Conservation (phyloP, 331 rosid genomes). For the Quercus lobata region DNA sequence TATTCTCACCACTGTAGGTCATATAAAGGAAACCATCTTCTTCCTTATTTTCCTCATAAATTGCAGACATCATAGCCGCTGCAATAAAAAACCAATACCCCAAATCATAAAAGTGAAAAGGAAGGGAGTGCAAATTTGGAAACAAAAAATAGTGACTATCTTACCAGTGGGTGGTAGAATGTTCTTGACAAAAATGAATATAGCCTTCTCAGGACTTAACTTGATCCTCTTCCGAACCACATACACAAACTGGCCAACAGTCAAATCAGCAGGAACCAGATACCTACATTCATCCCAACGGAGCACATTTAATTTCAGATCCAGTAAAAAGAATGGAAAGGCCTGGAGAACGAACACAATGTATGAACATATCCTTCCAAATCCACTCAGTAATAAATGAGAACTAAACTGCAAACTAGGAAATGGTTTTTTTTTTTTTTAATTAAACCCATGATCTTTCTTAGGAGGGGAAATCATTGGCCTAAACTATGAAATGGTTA, state of each 20-base stretch:
- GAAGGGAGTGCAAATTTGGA: not conserved
- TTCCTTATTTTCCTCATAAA: slow-evolving; percentile 77
- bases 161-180: slow-evolving; percentile 83
- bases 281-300: slow-evolving; percentile 46
- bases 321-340: not conserved
- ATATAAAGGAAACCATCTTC: slow-evolving; percentile 91
- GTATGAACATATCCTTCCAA: not conserved
- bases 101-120: slow-evolving; percentile 9
- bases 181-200: slow-evolving; percentile 78
- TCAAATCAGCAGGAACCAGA: slow-evolving; percentile 85
- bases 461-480: no score
- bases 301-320: not conserved
- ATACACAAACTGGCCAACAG: slow-evolving; percentile 85
- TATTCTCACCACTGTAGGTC: slow-evolving; percentile 91
- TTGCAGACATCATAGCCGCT: slow-evolving; percentile 82
- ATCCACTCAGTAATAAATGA: not conserved
- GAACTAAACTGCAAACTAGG: not conserved
- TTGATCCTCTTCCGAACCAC: slow-evolving; percentile 82
- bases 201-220: slow-evolving; percentile 80
- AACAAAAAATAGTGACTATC: not conserved
- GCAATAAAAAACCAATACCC: slow-evolving; percentile 29
- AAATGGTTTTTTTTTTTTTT: not conserved
- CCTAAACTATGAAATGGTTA: not conserved
- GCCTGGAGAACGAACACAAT: not conserved
- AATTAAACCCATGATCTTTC: no score